phyloP scores from a whole-genome alignment of 306 rosid genomes.

The Heteromeles arbutifolia region DNA sequence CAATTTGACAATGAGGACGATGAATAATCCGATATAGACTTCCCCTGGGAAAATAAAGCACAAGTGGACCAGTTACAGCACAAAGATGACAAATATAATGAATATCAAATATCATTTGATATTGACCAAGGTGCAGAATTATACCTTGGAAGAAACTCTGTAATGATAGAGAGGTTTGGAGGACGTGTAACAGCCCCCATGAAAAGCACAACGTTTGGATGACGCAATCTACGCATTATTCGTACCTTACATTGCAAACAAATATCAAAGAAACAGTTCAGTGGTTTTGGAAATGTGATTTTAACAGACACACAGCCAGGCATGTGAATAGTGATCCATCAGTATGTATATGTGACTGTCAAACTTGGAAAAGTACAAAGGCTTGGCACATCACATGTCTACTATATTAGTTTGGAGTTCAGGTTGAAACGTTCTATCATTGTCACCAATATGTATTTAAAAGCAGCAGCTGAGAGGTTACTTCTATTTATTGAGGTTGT shows the following conservation, averaged over 20 bases:
- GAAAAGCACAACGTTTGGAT: conserved; percentile 94
- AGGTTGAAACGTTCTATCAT: not conserved
- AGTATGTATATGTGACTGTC: not conserved
- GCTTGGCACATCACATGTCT: not conserved
- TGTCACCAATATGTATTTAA: not conserved
- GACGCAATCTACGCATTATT: conserved; percentile 96
- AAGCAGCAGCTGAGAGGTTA: not conserved
- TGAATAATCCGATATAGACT: conserved; percentile 86
- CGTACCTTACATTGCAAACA: conserved; percentile 56
- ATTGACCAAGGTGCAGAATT: conserved; percentile 1
- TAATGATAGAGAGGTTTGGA: conserved; percentile 88
- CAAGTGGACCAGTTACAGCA: not conserved
- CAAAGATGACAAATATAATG: not conserved
- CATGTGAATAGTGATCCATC: not conserved
- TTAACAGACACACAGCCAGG: not conserved
- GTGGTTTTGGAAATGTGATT: not conserved
- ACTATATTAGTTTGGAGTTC: not conserved
- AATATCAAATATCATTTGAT: not conserved
- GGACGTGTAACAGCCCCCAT: conserved; percentile 99
- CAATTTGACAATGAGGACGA: conserved; percentile 81
- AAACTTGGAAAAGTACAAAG: not conserved
- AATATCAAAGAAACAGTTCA: conserved; percentile 17
- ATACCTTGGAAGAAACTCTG: conserved; percentile 97
- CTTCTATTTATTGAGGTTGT: not conserved
- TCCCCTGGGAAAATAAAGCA: conserved; percentile 49